Conservation (phyloP, 2,329 filamentous ascomycete species). For the Sarocladium kiliense region DNA sequence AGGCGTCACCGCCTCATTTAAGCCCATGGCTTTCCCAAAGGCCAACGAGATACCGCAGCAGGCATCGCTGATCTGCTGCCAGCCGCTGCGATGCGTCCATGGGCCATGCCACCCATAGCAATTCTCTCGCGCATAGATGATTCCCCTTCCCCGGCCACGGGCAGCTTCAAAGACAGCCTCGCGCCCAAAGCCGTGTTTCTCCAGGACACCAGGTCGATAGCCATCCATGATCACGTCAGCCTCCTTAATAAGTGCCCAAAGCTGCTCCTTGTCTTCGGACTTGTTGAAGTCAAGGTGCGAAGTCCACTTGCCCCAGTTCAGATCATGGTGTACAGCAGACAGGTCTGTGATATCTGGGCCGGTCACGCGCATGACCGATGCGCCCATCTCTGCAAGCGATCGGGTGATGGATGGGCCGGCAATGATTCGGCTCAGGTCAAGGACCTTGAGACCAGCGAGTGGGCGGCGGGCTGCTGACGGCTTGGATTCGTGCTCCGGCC, state of each 20-base stretch:
- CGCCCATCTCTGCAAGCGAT: slow-evolving; percentile 38
- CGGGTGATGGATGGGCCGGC: slow-evolving; percentile 39
- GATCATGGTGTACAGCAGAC: slow-evolving; percentile 34
- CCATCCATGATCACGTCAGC: slow-evolving; percentile 47
- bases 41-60: slow-evolving; percentile 21
- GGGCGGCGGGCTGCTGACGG: slow-evolving; percentile 29
- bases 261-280: slow-evolving; percentile 9
- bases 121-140: slow-evolving; percentile 43
- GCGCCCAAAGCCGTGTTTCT: slow-evolving; percentile 38
- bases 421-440: slow-evolving; percentile 43
- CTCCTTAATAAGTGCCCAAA: slow-evolving; percentile 36
- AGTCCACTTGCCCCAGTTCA: slow-evolving; percentile 47
- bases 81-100: slow-evolving; percentile 40
- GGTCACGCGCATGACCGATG: slow-evolving; percentile 40
- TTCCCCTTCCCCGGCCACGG: background rate
- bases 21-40: background rate
- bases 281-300: slow-evolving; percentile 28
- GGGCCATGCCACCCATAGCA: slow-evolving; percentile 49
- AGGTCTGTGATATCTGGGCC: slow-evolving; percentile 33
- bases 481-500: slow-evolving; percentile 25
- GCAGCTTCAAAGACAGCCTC: slow-evolving; percentile 25
- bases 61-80: slow-evolving; percentile 47
- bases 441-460: slow-evolving; percentile 40
- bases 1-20: background rate
- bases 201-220: slow-evolving; percentile 42